phyloP scores from a whole-genome alignment of 2,329 filamentous ascomycete species.

The Graphium sp. region DNA sequence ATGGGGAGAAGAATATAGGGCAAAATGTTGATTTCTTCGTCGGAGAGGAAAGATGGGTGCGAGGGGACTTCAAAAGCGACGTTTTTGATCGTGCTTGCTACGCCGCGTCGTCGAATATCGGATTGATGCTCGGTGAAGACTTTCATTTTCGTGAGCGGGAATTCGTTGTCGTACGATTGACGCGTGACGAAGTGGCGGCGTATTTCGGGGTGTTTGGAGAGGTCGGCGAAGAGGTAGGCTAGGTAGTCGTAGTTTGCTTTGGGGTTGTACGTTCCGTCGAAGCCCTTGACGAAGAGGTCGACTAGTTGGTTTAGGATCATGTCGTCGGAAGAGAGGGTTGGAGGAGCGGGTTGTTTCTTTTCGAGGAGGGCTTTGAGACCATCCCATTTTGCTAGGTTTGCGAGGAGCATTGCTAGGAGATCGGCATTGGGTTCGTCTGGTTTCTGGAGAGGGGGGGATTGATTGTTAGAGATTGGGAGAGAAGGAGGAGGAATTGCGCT shows the following conservation, averaged over 20 bases:
- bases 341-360: constrained; percentile 50
- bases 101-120: constrained; percentile 71
- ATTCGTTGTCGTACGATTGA: constrained; percentile 62
- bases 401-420: constrained; percentile 76
- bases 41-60: constrained; percentile 54
- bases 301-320: constrained; percentile 77
- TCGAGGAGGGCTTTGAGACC: constrained; percentile 51
- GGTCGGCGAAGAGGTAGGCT: constrained; percentile 83
- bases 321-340: constrained; percentile 54
- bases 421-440: constrained; percentile 68
- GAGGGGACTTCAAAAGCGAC: constrained; percentile 65
- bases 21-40: constrained; percentile 61
- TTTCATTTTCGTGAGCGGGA: constrained; percentile 82
- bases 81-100: constrained; percentile 94
- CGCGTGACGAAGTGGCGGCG: constrained; percentile 57
- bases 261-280: constrained; percentile 68
- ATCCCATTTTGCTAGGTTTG: constrained; percentile 77
- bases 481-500: constrained; percentile 19
- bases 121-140: constrained; percentile 90
- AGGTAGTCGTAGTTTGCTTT: constrained; percentile 82
- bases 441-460: constrained; percentile 24
- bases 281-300: constrained; percentile 90
- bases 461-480: constrained; percentile 1
- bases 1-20: constrained; percentile 83
- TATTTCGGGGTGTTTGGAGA: constrained; percentile 65